These are phyloP conservation scores for Chrysosporium queenslandicum DNA, from an alignment of 2,329 filamentous ascomycete species.

Conservation along the genomic window DNA sequence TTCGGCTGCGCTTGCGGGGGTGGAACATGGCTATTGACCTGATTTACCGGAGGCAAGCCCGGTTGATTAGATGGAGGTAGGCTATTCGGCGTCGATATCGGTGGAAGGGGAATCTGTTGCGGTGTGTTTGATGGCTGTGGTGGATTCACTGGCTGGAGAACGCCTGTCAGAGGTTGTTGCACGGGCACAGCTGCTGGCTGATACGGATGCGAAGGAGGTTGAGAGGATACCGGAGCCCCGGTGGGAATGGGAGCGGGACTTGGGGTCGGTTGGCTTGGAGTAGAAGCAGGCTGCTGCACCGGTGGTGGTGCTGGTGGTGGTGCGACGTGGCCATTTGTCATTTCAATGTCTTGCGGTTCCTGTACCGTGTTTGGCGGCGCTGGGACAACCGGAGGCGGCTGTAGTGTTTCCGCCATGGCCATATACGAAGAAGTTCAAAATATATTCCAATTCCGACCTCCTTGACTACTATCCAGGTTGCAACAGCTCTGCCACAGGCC, in stretches of 20 bases:
- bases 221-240: conserved; percentile 14
- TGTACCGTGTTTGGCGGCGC: background rate
- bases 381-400: background rate
- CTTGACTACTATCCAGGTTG: background rate
- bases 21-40: conserved; percentile 27
- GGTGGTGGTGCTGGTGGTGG: conserved; percentile 17
- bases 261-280: conserved; percentile 2
- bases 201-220: conserved; percentile 32
- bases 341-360: conserved; percentile 2
- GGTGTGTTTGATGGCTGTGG: conserved; percentile 6
- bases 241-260: conserved; percentile 16
- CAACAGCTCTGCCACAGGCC: background rate
- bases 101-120: conserved; percentile 11
- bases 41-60: conserved; percentile 26
- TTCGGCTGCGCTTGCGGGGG: conserved; percentile 11
- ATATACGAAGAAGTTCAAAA: background rate
- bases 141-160: conserved; percentile 9
- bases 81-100: conserved; percentile 18
- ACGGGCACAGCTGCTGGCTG: conserved; percentile 34
- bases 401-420: background rate
- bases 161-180: background rate
- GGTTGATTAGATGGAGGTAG: conserved; percentile 23
- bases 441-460: background rate
- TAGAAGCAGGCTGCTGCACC: conserved; percentile 17
- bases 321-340: conserved; percentile 16